Percentiles rank a stretch among this genome's conserved stretches.
These are phyloP conservation scores for Tylopilus subfusipes DNA, from an alignment of 768 basidiomycete species.

Conservation along the genomic window DNA sequence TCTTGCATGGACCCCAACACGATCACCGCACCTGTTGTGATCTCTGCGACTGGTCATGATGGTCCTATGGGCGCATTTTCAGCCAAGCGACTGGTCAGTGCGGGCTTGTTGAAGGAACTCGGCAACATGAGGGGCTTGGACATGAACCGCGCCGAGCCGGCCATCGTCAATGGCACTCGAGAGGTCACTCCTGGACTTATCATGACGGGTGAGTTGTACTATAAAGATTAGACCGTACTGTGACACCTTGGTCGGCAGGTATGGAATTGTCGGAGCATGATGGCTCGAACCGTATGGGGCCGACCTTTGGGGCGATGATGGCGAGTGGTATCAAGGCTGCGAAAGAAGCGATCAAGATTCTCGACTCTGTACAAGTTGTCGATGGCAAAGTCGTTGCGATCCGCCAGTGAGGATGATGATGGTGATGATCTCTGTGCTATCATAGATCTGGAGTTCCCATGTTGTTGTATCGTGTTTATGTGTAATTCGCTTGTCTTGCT, in stretches of 20 bases:
- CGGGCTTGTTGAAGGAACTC: conserved; percentile 67
- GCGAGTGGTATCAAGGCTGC: conserved; percentile 72
- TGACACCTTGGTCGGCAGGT: conserved; percentile 37
- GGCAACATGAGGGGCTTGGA: conserved; percentile 79
- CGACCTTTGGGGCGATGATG: conserved; percentile 81
- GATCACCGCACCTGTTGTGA: conserved; percentile 72
- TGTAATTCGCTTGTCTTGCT: background rate
- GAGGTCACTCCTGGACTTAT: conserved; percentile 75
- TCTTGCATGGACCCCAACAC: conserved; percentile 78
- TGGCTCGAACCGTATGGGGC: conserved; percentile 73
- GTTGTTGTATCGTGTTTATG: conserved; percentile 6
- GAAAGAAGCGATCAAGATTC: conserved; percentile 54
- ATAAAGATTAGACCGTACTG: background rate
- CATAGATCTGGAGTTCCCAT: too few relatives aligned
- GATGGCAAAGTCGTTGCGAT: conserved; percentile 53
- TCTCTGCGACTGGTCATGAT: conserved; percentile 74
- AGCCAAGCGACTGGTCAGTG: conserved; percentile 73
- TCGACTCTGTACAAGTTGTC: conserved; percentile 47
- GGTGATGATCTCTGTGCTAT: background rate
- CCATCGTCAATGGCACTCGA: conserved; percentile 73
- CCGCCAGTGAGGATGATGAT: background rate
- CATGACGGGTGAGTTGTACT: conserved; percentile 54
- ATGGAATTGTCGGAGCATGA: conserved; percentile 85
- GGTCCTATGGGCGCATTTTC: conserved; percentile 81
- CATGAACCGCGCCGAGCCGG: conserved; percentile 80